These are phyloP conservation scores for Neurospora sp. DNA, from an alignment of 495 filamentous ascomycete genomes.

Conservation along the genomic window DNA sequence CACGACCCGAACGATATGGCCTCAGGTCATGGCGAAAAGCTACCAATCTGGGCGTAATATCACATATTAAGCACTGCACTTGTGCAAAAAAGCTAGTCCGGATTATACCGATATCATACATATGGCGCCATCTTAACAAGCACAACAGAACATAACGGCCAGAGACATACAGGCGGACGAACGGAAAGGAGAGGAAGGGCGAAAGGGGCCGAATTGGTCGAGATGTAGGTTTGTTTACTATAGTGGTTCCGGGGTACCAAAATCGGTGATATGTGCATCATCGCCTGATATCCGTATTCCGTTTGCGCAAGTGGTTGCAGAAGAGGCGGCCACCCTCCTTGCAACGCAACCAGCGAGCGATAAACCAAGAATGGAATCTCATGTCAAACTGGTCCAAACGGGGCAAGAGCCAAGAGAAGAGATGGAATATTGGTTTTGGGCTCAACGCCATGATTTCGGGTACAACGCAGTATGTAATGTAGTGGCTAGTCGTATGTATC, in stretches of 20 bases:
- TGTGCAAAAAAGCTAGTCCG: not conserved
- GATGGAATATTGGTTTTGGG: not conserved
- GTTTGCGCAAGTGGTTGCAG: not conserved
- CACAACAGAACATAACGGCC: no score
- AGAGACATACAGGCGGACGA: no score
- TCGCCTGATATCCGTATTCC: not conserved
- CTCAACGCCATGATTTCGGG: not conserved
- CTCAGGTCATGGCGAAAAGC: not conserved
- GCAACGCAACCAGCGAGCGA: not conserved
- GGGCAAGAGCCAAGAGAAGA: not conserved
- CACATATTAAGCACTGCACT: not conserved
- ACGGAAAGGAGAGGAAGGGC: no score
- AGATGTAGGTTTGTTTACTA: not conserved
- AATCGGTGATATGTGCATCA: not conserved
- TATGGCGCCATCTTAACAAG: no score
- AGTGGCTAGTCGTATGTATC: not conserved
- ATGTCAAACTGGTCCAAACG: not conserved
- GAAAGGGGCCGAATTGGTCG: not conserved
- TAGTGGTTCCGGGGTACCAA: not conserved
- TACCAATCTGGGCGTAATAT: not conserved
- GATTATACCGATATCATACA: not conserved
- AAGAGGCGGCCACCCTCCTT: not conserved
- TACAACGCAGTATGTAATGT: not conserved
- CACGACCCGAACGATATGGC: not conserved
- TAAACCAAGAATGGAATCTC: not conserved